These are phyloP conservation scores for Alternaria incomplexa DNA, from an alignment of 2,329 filamentous ascomycete species.

Conservation along the genomic window DNA sequence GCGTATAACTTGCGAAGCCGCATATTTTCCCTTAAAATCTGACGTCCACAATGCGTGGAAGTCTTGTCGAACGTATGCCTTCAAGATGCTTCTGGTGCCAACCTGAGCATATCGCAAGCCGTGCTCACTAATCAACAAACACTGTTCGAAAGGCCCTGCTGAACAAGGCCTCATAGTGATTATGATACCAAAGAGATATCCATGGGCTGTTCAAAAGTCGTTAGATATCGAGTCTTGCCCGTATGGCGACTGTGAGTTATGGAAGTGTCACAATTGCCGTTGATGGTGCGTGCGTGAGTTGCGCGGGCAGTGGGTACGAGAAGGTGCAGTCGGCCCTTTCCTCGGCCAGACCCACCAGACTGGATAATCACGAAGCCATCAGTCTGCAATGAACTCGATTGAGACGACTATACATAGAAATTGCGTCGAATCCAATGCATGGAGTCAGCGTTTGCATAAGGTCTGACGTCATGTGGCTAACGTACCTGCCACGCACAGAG, in stretches of 20 bases:
- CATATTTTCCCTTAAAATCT: background rate
- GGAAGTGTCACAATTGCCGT: background rate
- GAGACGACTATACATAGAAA: background rate
- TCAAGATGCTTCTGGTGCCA: background rate
- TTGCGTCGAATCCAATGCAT: background rate
- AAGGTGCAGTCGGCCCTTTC: background rate
- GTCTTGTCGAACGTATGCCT: background rate
- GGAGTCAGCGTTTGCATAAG: background rate
- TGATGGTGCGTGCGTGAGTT: background rate
- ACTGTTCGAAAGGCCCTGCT: background rate
- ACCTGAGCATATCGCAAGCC: background rate
- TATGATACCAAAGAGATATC: background rate
- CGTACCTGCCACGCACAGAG: background rate
- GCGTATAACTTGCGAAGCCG: background rate
- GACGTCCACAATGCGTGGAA: background rate
- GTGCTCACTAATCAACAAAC: background rate
- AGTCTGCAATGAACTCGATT: background rate
- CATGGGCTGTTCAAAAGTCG: background rate
- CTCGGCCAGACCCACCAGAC: background rate
- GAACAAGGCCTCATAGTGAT: background rate
- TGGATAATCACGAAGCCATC: background rate
- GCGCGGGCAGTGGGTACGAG: background rate
- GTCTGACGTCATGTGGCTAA: background rate
- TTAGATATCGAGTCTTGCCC: background rate
- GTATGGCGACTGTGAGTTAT: background rate